These are phyloP conservation scores for Rutstroemia sydowiana DNA, from an alignment of 2,329 filamentous ascomycete genomes.

Conservation along the genomic window DNA sequence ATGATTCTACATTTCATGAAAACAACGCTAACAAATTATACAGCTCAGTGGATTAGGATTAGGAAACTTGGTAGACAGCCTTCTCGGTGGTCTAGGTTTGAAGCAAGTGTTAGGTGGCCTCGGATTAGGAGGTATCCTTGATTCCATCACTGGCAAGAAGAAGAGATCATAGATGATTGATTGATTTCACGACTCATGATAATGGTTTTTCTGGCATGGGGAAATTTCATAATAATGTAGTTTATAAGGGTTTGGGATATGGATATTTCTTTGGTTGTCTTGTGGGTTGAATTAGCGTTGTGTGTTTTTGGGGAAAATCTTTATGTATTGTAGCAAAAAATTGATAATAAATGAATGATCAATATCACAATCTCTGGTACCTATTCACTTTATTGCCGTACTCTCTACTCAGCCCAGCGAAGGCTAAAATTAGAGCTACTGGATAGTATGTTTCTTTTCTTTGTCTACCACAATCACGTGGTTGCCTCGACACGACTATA, in stretches of 20 bases:
- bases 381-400: too few species aligned
- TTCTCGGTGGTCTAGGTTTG: slow-evolving; percentile 70
- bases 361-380: too few species aligned
- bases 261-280: background rate
- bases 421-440: too few species aligned
- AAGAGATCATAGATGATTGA: slow-evolving; percentile 4
- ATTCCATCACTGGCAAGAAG: slow-evolving; percentile 41
- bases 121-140: slow-evolving; percentile 48
- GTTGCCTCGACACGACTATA: too few species aligned
- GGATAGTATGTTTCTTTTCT: too few species aligned
- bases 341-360: background rate
- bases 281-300: background rate
- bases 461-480: too few species aligned
- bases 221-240: slow-evolving; percentile 3
- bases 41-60: slow-evolving; percentile 61
- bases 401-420: too few species aligned
- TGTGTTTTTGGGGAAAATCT: background rate
- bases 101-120: slow-evolving; percentile 68
- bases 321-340: slow-evolving; percentile 5
- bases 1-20: background rate
- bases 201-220: background rate
- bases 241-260: slow-evolving; percentile 1
- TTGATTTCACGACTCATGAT: background rate
- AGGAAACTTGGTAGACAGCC: slow-evolving; percentile 69
- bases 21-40: background rate